Evolutionary conservation across 805 yeast genomes (phyloP).

Genomic region (Ogataea pini): DNA sequence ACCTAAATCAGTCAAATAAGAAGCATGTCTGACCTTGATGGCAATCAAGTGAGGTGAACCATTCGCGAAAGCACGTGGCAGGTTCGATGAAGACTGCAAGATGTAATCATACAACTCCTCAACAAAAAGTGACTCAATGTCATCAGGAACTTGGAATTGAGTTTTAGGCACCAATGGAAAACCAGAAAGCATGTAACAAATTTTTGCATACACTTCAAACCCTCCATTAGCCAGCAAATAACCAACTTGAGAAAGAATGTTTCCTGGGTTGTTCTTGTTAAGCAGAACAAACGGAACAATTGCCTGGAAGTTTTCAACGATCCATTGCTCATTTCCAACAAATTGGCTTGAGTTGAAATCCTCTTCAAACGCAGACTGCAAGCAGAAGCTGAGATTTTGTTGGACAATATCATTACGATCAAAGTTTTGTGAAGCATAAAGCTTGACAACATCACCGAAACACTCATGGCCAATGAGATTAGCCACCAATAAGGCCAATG

Average conservation of each 20-base stretch:
- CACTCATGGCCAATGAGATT: conserved; percentile 61
- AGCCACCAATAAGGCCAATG: conserved; percentile 72
- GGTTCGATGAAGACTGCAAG: conserved; percentile 35
- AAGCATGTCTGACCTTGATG: conserved; percentile 67
- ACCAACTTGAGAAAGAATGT: conserved; percentile 36
- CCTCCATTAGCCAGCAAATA: conserved; percentile 38
- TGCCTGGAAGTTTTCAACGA: conserved; percentile 31
- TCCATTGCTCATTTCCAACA: conserved; percentile 30
- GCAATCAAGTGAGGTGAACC: conserved; percentile 54
- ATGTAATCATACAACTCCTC: conserved; percentile 72
- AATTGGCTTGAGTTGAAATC: conserved; percentile 22
- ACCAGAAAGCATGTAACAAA: conserved; percentile 38
- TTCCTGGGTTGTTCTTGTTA: conserved; percentile 27
- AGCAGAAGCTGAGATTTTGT: conserved; percentile 33
- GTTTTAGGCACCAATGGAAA: conserved; percentile 28
- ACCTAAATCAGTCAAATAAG: conserved; percentile 68
- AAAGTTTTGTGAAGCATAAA: conserved; percentile 25
- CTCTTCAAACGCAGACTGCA: conserved; percentile 24
- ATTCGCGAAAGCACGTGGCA: conserved; percentile 36
- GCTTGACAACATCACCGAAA: conserved; percentile 45
- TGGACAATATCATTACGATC: conserved; percentile 24
- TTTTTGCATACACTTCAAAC: conserved; percentile 40
- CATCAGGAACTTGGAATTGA: conserved; percentile 22
- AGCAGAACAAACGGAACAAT: conserved; percentile 34
- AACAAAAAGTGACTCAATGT: conserved; percentile 50